Conservation (phyloP, 2,329 filamentous ascomycete genomes). For the Sporothrix schenckii region DNA sequence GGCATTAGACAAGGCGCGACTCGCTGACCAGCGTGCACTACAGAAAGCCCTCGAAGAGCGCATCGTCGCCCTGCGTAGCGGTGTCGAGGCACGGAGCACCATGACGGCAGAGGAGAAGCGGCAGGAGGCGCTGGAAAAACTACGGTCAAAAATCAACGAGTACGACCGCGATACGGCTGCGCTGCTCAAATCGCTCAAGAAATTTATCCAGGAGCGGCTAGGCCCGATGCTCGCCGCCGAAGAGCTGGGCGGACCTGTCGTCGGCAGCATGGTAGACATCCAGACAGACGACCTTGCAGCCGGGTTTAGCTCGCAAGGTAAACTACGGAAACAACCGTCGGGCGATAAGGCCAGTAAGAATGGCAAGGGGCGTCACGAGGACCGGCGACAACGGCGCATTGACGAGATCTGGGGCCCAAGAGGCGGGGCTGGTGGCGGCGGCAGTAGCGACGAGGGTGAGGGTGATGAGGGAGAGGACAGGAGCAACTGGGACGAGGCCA, state of each 20-base stretch:
- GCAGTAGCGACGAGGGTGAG: neutral
- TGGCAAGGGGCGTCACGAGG: slow-evolving; percentile 36
- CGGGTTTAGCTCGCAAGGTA: slow-evolving; percentile 64
- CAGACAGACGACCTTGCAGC: slow-evolving; percentile 61
- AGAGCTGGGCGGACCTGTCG: slow-evolving; percentile 79
- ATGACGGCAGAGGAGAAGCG: slow-evolving; percentile 64
- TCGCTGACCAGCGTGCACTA: slow-evolving; percentile 61
- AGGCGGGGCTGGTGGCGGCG: neutral
- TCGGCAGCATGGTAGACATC: slow-evolving; percentile 71
- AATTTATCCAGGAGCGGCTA: slow-evolving; percentile 71
- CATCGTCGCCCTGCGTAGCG: slow-evolving; percentile 61
- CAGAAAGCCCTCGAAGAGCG: slow-evolving; percentile 58
- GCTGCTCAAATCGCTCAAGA: slow-evolving; percentile 66
- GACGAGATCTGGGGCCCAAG: slow-evolving; percentile 64
- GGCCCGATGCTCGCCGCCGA: slow-evolving; percentile 79
- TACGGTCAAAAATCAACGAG: slow-evolving; percentile 60
- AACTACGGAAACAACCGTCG: slow-evolving; percentile 50
- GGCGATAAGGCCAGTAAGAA: slow-evolving; percentile 56
- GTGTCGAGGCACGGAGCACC: slow-evolving; percentile 56
- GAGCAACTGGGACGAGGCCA: slow-evolving; percentile 50
- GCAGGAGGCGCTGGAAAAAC: slow-evolving; percentile 62
- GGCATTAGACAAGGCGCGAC: slow-evolving; percentile 54
- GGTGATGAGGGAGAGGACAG: slow-evolving; percentile 28
- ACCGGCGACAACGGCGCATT: slow-evolving; percentile 62
- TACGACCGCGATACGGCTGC: slow-evolving; percentile 64